phyloP scores from a whole-genome alignment of 2,329 filamentous ascomycete genomes.

The Trichoderma oligosporum region DNA sequence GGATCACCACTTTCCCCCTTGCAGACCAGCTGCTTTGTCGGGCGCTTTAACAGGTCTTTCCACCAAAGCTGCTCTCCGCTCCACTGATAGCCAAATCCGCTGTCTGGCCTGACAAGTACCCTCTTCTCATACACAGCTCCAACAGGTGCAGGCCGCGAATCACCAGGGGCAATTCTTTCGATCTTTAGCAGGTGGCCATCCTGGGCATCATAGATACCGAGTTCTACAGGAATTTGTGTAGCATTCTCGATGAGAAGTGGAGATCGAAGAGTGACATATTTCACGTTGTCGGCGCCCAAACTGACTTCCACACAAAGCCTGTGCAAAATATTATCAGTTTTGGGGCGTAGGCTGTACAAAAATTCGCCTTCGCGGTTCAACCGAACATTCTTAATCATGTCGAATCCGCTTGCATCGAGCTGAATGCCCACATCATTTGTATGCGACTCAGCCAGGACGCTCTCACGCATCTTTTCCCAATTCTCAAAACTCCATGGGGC shows the following conservation, averaged over 20 bases:
- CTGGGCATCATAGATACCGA: conserved; percentile 83
- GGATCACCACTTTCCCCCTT: conserved; percentile 81
- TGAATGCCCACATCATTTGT: conserved; percentile 76
- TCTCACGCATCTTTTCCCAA: conserved; percentile 93
- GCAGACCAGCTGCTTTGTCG: conserved; percentile 84
- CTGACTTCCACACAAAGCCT: conserved; percentile 88
- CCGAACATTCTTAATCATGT: conserved; percentile 80
- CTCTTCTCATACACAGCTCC: conserved; percentile 89
- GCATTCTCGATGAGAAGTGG: conserved; percentile 91
- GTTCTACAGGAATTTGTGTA: conserved; percentile 90
- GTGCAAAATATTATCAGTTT: conserved; percentile 80
- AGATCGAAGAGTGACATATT: conserved; percentile 93
- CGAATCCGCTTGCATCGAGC: conserved; percentile 91
- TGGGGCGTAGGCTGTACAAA: conserved; percentile 82
- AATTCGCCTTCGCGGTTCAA: conserved; percentile 93
- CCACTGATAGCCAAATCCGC: conserved; percentile 96
- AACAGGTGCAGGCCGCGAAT: conserved; percentile 83
- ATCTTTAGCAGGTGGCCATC: conserved; percentile 93
- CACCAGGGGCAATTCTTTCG: conserved; percentile 92
- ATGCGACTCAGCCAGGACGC: conserved; percentile 76
- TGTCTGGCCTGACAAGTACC: conserved; percentile 82
- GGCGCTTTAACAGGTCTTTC: conserved; percentile 81
- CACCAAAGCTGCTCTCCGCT: conserved; percentile 86
- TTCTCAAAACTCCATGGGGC: conserved; percentile 96
- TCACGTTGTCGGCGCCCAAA: conserved; percentile 91